Conservation (phyloP, 2,329 filamentous ascomycete species). For the Pleurostoma richardsiae region DNA sequence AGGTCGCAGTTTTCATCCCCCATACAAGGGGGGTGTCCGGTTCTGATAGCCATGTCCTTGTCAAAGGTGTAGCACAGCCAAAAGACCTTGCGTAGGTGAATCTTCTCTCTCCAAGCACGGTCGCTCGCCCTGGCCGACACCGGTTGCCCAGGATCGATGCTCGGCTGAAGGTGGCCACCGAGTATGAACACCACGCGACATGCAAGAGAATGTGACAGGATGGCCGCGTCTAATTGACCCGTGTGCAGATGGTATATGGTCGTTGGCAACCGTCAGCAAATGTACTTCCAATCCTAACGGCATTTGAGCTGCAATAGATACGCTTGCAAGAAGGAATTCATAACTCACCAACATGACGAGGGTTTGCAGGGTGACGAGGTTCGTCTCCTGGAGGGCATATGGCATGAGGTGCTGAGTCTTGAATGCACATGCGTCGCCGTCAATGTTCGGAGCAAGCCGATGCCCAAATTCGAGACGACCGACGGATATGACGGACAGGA, state of each 20-base stretch:
- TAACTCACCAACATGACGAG: slow-evolving; percentile 40
- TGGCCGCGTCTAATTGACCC: slow-evolving; percentile 39
- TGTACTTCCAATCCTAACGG: too few species aligned
- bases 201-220: slow-evolving; percentile 36
- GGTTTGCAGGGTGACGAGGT: slow-evolving; percentile 36
- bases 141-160: slow-evolving; percentile 1
- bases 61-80: slow-evolving; percentile 52
- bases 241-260: slow-evolving; percentile 35
- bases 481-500: slow-evolving; percentile 30
- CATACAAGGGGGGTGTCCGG: slow-evolving; percentile 45
- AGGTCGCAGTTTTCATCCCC: slow-evolving; percentile 48
- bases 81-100: slow-evolving; percentile 37
- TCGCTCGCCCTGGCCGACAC: not conserved
- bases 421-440: slow-evolving; percentile 32
- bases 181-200: slow-evolving; percentile 44
- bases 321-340: too few species aligned
- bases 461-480: too few species aligned
- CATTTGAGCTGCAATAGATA: too few species aligned
- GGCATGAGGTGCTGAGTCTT: slow-evolving; percentile 36
- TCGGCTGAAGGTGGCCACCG: slow-evolving; percentile 33
- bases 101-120: slow-evolving; percentile 16
- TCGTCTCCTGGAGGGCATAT: slow-evolving; percentile 35
- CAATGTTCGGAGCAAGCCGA: slow-evolving; percentile 17
- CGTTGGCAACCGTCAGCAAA: slow-evolving; percentile 13
- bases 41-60: slow-evolving; percentile 50